These are phyloP conservation scores for Lojkania enalia DNA, from an alignment of 2,329 filamentous ascomycete species.

Conservation along the genomic window DNA sequence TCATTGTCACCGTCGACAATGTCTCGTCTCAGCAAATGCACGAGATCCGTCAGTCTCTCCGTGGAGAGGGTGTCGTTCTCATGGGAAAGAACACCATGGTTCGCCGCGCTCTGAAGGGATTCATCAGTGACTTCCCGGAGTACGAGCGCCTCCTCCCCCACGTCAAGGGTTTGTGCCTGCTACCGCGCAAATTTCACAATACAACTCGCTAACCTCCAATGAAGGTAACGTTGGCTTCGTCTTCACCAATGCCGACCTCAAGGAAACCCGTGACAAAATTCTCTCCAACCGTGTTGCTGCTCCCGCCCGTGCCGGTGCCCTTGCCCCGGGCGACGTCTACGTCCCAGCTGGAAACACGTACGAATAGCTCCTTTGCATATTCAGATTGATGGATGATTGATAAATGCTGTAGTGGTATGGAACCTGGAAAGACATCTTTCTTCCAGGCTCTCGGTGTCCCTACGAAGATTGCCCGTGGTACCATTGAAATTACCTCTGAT, in stretches of 20 bases:
- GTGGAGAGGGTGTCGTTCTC: constrained; percentile 89
- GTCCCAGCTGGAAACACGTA: constrained; percentile 93
- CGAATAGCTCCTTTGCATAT: constrained; percentile 12
- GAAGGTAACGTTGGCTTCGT: constrained; percentile 91
- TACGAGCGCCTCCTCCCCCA: constrained; percentile 96
- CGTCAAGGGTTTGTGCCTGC: constrained; percentile 68
- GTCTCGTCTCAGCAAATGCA: constrained; percentile 99
- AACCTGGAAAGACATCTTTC: constrained; percentile 99
- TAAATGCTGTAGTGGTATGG: constrained; percentile 70
- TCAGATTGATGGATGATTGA: constrained; percentile 14
- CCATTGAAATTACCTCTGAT: constrained; percentile 98
- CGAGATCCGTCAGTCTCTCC: constrained; percentile 94
- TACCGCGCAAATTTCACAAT: constrained; percentile 4
- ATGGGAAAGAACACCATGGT: constrained; percentile 99
- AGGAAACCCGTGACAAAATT: constrained; percentile 90
- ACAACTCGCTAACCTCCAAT: constrained; percentile 21
- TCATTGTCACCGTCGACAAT: constrained; percentile 95
- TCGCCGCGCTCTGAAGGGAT: constrained; percentile 95
- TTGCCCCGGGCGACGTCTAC: constrained; percentile 92
- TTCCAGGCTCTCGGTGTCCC: constrained; percentile 99
- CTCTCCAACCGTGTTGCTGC: constrained; percentile 96
- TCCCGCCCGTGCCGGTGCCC: constrained; percentile 94
- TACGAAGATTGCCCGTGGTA: constrained; percentile 99
- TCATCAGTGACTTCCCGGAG: constrained; percentile 87
- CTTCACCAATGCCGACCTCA: constrained; percentile 98